Base-by-base conservation (phyloP, 1,284 basidiomycete genomes). In the Irpex sp. region DNA sequence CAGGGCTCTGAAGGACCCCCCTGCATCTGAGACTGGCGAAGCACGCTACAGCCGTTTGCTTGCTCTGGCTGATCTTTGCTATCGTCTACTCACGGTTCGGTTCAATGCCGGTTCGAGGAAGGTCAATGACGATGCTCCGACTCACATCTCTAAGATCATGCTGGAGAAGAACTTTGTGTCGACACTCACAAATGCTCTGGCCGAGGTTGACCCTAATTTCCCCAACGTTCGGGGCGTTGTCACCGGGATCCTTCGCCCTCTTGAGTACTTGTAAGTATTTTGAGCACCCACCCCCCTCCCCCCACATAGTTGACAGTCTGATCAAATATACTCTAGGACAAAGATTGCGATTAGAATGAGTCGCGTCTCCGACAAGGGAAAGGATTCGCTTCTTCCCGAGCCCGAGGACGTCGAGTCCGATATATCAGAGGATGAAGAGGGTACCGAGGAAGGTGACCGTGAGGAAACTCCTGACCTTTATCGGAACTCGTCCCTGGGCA, bases 301-400 rank as follows among this genome's bases (percentile, higher is more conserved):
- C 49, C 67, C 61, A 59, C 4, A 43, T 43, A 11, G 11, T 4
- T 43, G 39, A 43, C 26, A 26, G 26, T 26, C 26, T 26, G 26
- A 26, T 26, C 26, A 26, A 26, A 26, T 3, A 26, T 26, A 26
- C 26, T 26, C 26, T 51, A 95, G 94, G 53, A 94, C 97, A 17
- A 97, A 97, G 74, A 84, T 97, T 62, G 95, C 97, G 9, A 98
- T 97, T 77, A 98, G 97, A 77, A 97, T 98, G 93, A 97, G 94
- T 63, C 87, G 90, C 61, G 81, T 86, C 8, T 86, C 88, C 3
- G 86, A 87, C 64, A 94, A 92, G 75, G 78, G 75, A 61, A 93
- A 92, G 72, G 86, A 87, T 15, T 73, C 77, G 17, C 66, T 75
- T 2, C 83, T 81, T 31, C 80, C 79, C 19, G 86, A 85, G 64